Evolutionary conservation across 2,329 filamentous ascomycete genomes (phyloP).

Genomic region (Pseudocercospora musae): DNA sequence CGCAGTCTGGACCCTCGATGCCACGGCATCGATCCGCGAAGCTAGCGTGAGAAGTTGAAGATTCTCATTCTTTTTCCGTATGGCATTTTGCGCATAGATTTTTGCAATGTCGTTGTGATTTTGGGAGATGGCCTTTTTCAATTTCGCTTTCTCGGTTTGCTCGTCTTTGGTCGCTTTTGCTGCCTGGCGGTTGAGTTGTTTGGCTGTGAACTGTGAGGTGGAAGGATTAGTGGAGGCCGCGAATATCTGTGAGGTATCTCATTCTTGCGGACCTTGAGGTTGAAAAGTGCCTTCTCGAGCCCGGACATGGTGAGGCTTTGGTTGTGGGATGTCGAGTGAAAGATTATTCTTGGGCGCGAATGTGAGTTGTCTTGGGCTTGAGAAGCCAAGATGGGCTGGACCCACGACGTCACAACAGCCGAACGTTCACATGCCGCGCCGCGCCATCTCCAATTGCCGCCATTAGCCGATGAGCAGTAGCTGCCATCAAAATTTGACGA

Average conservation of each 20-base stretch:
- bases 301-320: slow-evolving; percentile 51
- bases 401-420: slow-evolving; percentile 1
- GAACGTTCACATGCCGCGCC: slow-evolving; percentile 10
- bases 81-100: slow-evolving; percentile 62
- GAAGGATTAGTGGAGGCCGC: not conserved
- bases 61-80: slow-evolving; percentile 62
- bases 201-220: slow-evolving; percentile 55
- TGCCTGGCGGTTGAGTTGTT: slow-evolving; percentile 61
- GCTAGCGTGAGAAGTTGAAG: slow-evolving; percentile 57
- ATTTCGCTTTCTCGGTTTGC: slow-evolving; percentile 57
- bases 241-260: slow-evolving; percentile 24
- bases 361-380: not conserved
- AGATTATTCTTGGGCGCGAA: not conserved
- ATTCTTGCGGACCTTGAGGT: slow-evolving; percentile 52
- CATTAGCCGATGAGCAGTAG: not conserved
- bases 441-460: not conserved
- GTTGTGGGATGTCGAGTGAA: not conserved
- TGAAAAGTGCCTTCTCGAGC: slow-evolving; percentile 60
- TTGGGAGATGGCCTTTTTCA: slow-evolving; percentile 62
- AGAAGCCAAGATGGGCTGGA: slow-evolving; percentile 10
- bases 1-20: slow-evolving; percentile 59
- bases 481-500: not conserved
- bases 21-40: slow-evolving; percentile 58
- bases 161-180: slow-evolving; percentile 61
- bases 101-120: slow-evolving; percentile 58